Percentiles rank a stretch among this genome's conserved stretches.
Evolutionary conservation across 371 early-diverging fungal species (phyloP).

Genomic region (Rhizomucor pusillus): DNA sequence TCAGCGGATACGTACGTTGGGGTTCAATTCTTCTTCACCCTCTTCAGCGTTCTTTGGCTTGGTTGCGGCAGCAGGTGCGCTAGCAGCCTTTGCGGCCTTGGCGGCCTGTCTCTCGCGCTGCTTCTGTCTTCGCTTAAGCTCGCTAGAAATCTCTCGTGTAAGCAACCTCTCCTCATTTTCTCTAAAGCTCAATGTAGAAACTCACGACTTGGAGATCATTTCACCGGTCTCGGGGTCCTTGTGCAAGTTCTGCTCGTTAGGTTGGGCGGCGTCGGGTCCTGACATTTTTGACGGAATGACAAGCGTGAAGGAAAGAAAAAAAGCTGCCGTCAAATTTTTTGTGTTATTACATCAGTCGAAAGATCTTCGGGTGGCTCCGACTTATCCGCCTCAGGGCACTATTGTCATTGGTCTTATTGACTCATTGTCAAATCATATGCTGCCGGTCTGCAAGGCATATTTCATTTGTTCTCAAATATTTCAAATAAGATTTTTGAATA

Average conservation of each 20-base stretch:
- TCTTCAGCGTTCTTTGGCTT: slow-evolving; percentile 64
- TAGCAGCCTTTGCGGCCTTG: slow-evolving; percentile 69
- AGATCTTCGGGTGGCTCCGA: no score
- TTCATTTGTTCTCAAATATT: no score
- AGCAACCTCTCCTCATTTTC: not conserved
- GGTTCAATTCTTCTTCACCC: slow-evolving; percentile 81
- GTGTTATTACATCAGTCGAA: no score
- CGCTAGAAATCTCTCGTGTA: slow-evolving; percentile 48
- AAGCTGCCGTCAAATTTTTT: not conserved
- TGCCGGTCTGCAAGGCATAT: no score
- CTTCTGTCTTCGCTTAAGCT: slow-evolving; percentile 92
- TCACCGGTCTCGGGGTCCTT: slow-evolving; percentile 92
- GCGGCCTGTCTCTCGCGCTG: slow-evolving; percentile 82
- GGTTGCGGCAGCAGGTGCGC: slow-evolving; percentile 57
- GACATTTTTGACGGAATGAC: slow-evolving; percentile 5
- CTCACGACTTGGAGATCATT: slow-evolving; percentile 92
- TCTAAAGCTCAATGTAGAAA: not conserved
- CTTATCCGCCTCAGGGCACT: no score
- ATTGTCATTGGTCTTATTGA: no score
- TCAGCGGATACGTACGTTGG: slow-evolving; percentile 62
- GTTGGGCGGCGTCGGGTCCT: slow-evolving; percentile 15
- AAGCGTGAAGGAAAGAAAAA: slow-evolving; percentile 2
- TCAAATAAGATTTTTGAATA: no score
- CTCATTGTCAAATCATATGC: no score
- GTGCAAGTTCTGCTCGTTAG: slow-evolving; percentile 66